Evolutionary conservation across 371 early-diverging fungal genomes (phyloP).

Genomic region (Blastocladiella emersonii): DNA sequence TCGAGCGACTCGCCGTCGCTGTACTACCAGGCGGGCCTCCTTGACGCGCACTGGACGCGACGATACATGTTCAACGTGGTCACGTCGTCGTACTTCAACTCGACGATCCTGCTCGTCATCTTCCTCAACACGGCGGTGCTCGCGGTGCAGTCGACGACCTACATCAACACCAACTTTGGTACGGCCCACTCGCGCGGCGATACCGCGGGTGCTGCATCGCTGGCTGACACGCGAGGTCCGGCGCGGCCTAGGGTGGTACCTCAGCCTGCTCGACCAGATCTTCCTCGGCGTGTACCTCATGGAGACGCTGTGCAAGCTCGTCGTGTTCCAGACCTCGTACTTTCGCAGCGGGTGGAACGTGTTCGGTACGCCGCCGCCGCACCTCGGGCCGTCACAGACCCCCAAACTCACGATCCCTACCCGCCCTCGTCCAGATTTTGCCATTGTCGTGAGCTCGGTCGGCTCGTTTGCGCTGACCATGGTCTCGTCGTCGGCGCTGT

Average conservation of each 20-base stretch:
- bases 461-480: conserved; percentile 12
- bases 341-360: conserved; percentile 9
- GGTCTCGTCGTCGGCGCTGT: conserved; percentile 4
- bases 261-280: conserved; percentile 5
- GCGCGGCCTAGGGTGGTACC: conserved; percentile 6
- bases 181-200: background rate
- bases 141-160: background rate
- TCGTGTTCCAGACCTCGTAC: conserved; percentile 3
- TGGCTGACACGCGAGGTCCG: background rate
- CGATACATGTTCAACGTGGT: background rate
- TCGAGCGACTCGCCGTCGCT: too few species aligned
- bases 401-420: background rate
- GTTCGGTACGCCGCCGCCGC: conserved; percentile 3
- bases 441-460: conserved; percentile 12
- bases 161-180: background rate
- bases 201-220: too few species aligned
- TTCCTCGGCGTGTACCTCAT: conserved; percentile 8
- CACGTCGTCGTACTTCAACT: background rate
- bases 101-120: background rate
- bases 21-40: background rate
- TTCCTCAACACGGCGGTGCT: conserved; percentile 2
- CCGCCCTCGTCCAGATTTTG: conserved; percentile 14
- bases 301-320: conserved; percentile 6
- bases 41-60: background rate
- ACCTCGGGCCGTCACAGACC: too few species aligned